These are phyloP conservation scores for Starmerella asiatica DNA, from an alignment of 805 yeast species.

Conservation along the genomic window DNA sequence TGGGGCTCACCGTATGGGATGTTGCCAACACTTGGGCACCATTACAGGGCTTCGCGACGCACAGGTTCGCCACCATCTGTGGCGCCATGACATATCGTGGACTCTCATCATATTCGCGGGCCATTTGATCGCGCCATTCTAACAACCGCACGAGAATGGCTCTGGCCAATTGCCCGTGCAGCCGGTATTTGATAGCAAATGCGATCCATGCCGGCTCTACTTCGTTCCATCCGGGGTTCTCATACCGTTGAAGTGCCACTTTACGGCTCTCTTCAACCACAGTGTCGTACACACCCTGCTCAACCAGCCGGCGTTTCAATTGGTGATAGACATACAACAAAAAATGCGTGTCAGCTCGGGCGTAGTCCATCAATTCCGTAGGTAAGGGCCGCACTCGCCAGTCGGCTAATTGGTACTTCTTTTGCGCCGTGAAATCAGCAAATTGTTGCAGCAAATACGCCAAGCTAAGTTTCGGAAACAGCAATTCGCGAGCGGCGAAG, in stretches of 20 bases:
- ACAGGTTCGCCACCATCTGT: slow-evolving; percentile 53
- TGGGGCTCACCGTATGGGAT: slow-evolving; percentile 33
- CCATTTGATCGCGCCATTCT: slow-evolving; percentile 71
- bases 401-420: slow-evolving; percentile 90
- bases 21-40: slow-evolving; percentile 34
- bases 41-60: slow-evolving; percentile 45
- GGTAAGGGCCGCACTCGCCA: slow-evolving; percentile 88
- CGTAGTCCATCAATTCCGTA: slow-evolving; percentile 64
- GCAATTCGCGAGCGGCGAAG: slow-evolving; percentile 72
- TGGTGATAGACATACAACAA: slow-evolving; percentile 66
- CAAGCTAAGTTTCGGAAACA: slow-evolving; percentile 67
- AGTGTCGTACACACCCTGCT: slow-evolving; percentile 30
- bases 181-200: slow-evolving; percentile 49
- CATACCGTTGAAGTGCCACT: slow-evolving; percentile 71
- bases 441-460: slow-evolving; percentile 70
- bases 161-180: slow-evolving; percentile 34
- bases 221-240: slow-evolving; percentile 51
- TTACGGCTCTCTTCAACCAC: slow-evolving; percentile 64
- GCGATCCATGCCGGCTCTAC: slow-evolving; percentile 50
- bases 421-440: slow-evolving; percentile 77
- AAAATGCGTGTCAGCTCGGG: slow-evolving; percentile 91
- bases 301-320: slow-evolving; percentile 48
- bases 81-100: slow-evolving; percentile 73
- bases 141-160: slow-evolving; percentile 48
- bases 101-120: slow-evolving; percentile 71